These are phyloP conservation scores for Cryphonectria radicalis DNA, from an alignment of 2,329 filamentous ascomycete genomes.

Conservation along the genomic window DNA sequence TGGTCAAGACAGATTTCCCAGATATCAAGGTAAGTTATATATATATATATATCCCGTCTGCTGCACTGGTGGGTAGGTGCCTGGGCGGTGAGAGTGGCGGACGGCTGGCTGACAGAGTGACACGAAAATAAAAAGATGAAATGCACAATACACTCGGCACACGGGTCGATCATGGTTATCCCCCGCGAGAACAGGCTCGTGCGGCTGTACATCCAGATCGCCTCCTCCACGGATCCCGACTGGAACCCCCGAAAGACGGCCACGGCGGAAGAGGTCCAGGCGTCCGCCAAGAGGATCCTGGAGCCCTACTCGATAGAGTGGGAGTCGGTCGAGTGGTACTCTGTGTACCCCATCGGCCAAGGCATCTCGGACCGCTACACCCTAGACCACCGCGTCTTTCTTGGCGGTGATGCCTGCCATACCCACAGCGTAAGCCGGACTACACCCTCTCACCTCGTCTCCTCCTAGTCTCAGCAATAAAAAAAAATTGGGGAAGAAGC, in stretches of 20 bases:
- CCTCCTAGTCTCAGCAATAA: not conserved
- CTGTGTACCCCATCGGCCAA: conserved; percentile 77
- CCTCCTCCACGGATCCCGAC: conserved; percentile 63
- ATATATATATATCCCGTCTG: not conserved
- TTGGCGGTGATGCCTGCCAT: conserved; percentile 79
- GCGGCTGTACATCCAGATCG: conserved; percentile 71
- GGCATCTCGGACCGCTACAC: conserved; percentile 72
- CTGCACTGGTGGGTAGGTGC: not conserved
- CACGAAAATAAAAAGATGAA: conserved; percentile 56
- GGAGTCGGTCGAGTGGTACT: conserved; percentile 73
- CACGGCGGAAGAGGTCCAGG: conserved; percentile 66
- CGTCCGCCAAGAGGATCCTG: conserved; percentile 67
- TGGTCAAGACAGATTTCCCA: conserved; percentile 74
- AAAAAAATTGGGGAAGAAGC: not conserved
- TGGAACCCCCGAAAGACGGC: conserved; percentile 67
- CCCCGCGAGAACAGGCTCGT: conserved; percentile 72
- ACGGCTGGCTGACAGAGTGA: not conserved
- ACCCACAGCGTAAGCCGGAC: conserved; percentile 67
- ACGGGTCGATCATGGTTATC: conserved; percentile 81
- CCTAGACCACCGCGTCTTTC: conserved; percentile 70
- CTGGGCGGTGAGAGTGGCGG: too few relatives aligned
- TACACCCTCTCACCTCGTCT: not conserved
- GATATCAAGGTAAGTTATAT: conserved; percentile 66
- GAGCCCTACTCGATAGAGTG: conserved; percentile 70
- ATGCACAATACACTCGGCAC: conserved; percentile 74